A percentile compares a stretch with the other conserved stretches of the same genome.
These are phyloP conservation scores for Tricholoma sp. DNA, from an alignment of 768 basidiomycete genomes.

Conservation along the genomic window DNA sequence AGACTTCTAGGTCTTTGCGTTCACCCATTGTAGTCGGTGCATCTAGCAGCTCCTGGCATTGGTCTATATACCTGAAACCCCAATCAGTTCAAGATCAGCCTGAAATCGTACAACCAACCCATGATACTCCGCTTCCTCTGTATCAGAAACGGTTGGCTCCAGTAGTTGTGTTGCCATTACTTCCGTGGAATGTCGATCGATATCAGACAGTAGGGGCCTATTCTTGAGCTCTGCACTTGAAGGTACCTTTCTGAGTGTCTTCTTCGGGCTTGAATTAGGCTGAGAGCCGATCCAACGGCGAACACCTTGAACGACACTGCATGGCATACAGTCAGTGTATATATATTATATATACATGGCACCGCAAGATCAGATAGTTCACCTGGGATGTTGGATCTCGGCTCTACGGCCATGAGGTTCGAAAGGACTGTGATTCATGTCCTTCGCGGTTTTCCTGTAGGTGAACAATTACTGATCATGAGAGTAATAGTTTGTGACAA, in stretches of 20 bases:
- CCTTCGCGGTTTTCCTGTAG: slow-evolving; percentile 61
- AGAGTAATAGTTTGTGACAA: background rate
- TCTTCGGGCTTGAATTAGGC: slow-evolving; percentile 36
- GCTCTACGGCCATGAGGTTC: slow-evolving; percentile 45
- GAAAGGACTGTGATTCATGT: slow-evolving; percentile 74
- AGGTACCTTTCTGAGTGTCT: slow-evolving; percentile 29
- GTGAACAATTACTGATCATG: background rate
- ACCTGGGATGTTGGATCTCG: slow-evolving; percentile 32
- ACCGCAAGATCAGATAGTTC: background rate
- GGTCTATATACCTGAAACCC: slow-evolving; percentile 60
- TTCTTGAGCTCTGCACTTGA: slow-evolving; percentile 32
- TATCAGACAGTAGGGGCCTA: slow-evolving; percentile 21
- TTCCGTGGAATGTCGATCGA: slow-evolving; percentile 50
- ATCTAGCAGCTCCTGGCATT: slow-evolving; percentile 61
- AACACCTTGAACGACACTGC: slow-evolving; percentile 73
- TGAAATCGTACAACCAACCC: slow-evolving; percentile 34
- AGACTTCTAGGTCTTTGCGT: slow-evolving; percentile 53
- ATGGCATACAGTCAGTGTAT: background rate
- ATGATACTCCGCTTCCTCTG: slow-evolving; percentile 69
- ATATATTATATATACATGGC: background rate
- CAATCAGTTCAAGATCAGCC: slow-evolving; percentile 1
- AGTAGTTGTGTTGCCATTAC: slow-evolving; percentile 53
- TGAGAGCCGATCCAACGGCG: slow-evolving; percentile 71
- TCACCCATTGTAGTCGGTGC: slow-evolving; percentile 51
- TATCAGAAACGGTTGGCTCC: slow-evolving; percentile 56